These are phyloP conservation scores for Cardamine chenopodiifolia DNA, from an alignment of 345 rosid genomes.

Conservation along the genomic window DNA sequence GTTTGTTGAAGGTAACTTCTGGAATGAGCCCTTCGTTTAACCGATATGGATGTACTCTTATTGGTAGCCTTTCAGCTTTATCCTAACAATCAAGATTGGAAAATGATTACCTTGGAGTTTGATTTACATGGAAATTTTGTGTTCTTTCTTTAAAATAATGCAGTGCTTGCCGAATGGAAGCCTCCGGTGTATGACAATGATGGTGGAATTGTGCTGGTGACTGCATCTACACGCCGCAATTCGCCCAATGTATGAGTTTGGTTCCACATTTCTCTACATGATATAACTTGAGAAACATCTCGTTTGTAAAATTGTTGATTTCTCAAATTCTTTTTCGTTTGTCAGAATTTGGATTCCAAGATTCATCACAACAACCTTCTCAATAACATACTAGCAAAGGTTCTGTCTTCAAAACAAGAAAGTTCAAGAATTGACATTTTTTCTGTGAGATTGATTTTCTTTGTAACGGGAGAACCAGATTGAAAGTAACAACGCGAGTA, in stretches of 20 bases:
- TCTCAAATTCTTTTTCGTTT: constrained; percentile 1
- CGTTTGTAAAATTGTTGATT: not conserved
- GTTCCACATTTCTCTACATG: not conserved
- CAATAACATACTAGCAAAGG: constrained; percentile 93
- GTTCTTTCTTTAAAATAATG: constrained; percentile 33
- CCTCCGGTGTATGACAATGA: constrained; percentile 92
- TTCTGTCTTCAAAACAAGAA: constrained; percentile 32
- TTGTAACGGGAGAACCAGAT: constrained; percentile 50
- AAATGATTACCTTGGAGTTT: not conserved
- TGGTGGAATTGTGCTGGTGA: constrained; percentile 72
- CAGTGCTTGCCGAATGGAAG: constrained; percentile 97
- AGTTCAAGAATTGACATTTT: constrained; percentile 4
- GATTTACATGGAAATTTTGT: not conserved
- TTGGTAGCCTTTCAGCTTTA: constrained; percentile 48
- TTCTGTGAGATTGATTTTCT: not conserved
- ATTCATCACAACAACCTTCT: constrained; percentile 95
- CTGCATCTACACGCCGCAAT: constrained; percentile 95
- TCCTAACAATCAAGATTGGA: not conserved
- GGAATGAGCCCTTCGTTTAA: constrained; percentile 96
- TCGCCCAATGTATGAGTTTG: constrained; percentile 70
- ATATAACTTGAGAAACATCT: not conserved
- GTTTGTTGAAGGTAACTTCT: constrained; percentile 67
- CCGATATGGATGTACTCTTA: constrained; percentile 80
- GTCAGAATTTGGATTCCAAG: constrained; percentile 91
- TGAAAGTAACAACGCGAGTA: constrained; percentile 85